Evolutionary conservation across 805 yeast genomes (phyloP), one percentile per base, ranked within the genome.

Genomic region (Pichia phayaonensis): DNA sequence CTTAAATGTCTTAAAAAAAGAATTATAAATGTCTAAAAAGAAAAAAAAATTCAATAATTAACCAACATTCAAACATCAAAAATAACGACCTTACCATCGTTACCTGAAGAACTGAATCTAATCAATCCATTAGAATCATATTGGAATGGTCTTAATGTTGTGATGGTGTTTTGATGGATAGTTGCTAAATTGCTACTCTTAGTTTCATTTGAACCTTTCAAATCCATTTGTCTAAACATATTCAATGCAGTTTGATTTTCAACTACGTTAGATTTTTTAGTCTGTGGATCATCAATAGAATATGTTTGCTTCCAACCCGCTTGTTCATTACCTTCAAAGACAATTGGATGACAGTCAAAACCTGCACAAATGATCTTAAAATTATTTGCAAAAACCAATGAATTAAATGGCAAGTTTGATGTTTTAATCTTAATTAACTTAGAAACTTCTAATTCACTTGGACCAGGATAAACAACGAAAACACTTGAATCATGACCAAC

Each of bases 221-320:
- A 77, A 70, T 94, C 99, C 77, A 94, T 73, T 68, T 92, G 96
- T 69, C 88, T 83, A 73, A 94, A 94, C 90, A 92, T 89, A 71
- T 86, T 86, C 67, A 94, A 78, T 8, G 95, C 95, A 56, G 84
- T 79, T 56, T 85, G 86, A 55, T 86, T 84, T 49, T 79, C 87
- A 44, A 74, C 79, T 42, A 74, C 80, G 46, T 72, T 77, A 42
- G 72, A 76, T 20, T 64, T 68, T 54, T 66, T 61, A n/a, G 51
- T 52, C 11, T 58, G 62, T 38, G 71, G 80, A 58, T 81, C 90
- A 64, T 87, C 96, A 52, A 83, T 73, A 40, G 80, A 77, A 64
- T 69, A 74, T 56, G 75, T 71, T 65, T 66, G 80, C 53, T 64
- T 72, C 86, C 72, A 71, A 61, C 96, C 95, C 76, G 48, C 79